Base-by-base conservation (phyloP, 768 basidiomycete species). In the Phaeotremella skinneri region DNA sequence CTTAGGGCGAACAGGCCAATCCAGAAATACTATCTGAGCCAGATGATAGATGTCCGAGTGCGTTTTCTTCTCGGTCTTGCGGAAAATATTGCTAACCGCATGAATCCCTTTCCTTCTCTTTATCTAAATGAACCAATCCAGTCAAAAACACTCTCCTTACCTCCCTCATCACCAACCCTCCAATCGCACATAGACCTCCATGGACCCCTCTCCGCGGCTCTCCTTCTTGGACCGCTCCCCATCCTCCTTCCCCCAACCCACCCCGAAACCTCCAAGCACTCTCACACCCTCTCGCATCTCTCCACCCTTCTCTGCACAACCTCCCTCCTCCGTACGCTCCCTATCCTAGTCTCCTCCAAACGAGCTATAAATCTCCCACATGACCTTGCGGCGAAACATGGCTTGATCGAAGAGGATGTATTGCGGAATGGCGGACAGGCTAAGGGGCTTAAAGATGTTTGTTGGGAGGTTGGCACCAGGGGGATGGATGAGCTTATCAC, bases 391-490 rank as follows among this genome's bases (percentile, higher is more conserved):
- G 59, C 59, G n/a, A 72, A 67, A 51, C 67, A 76, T 48, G 61
- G 59, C 3, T 47, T 76, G n/a, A 66, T 76, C 1, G 75, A 76
- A 29, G 75, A 76, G 55, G 64, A 75, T 13, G 64, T 76, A 5
- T 17, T 80, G 73, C 0, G 87, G 84, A 59, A 85, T 78, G 37
- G 67, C 61, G 30, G 86, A 80, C 34, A 86, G 75, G 66, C 76
- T 13, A 66, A 56, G 27, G 75, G 75, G 0, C 20, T 76, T 7
- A 58, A 61, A 23, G 75, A 76, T 58, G 73, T 64, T 0, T 64
- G 58, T 32, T 72, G 61, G 41, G 70, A 75, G 57, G 68, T 76
- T 17, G 75, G 73, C 14, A 76, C 75, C 23, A 66, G 75, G 37
- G 75, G 75, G 43, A 76, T 76, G 75, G 75, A 76, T 31, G 75